A percentile compares a stretch with the other conserved stretches of the same genome.
These are phyloP conservation scores for Fermentozyma sake DNA, from an alignment of 1,139 yeast species.

Conservation along the genomic window DNA sequence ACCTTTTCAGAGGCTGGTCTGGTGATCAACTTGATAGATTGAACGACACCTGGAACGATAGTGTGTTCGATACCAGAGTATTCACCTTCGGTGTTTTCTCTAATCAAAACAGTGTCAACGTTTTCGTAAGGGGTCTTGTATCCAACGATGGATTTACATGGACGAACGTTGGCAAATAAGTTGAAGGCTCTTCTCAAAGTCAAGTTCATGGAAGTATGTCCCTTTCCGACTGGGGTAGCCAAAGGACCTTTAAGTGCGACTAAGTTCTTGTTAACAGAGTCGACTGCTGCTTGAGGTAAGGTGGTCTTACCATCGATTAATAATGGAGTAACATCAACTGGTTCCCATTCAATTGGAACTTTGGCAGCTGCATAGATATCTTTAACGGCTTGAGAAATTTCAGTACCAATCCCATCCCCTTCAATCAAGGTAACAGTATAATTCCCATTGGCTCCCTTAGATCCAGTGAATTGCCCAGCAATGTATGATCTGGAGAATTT, in stretches of 20 bases:
- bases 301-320: constrained; percentile 92
- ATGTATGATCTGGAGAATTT: constrained; percentile 43
- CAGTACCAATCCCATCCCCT: constrained; percentile 98
- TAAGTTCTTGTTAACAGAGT: constrained; percentile 85
- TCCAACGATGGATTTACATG: constrained; percentile 90
- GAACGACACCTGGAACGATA: constrained; percentile 97
- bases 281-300: constrained; percentile 88
- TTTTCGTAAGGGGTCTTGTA: constrained; percentile 91
- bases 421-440: constrained; percentile 93
- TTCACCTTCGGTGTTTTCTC: constrained; percentile 99
- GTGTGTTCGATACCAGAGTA: constrained; percentile 98
- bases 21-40: constrained; percentile 95
- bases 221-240: constrained; percentile 98
- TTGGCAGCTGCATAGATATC: constrained; percentile 87
- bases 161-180: constrained; percentile 95
- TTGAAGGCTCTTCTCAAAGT: constrained; percentile 96
- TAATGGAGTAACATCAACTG: constrained; percentile 92
- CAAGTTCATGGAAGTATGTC: constrained; percentile 95
- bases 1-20: constrained; percentile 95
- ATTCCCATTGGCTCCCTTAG: constrained; percentile 54
- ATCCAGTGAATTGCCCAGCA: constrained; percentile 49
- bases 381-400: constrained; percentile 90
- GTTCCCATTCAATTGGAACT: constrained; percentile 96
- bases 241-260: constrained; percentile 97
- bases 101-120: constrained; percentile 91